phyloP scores from a whole-genome alignment of 2,329 filamentous ascomycete species.

The Fusarium stilboides region DNA sequence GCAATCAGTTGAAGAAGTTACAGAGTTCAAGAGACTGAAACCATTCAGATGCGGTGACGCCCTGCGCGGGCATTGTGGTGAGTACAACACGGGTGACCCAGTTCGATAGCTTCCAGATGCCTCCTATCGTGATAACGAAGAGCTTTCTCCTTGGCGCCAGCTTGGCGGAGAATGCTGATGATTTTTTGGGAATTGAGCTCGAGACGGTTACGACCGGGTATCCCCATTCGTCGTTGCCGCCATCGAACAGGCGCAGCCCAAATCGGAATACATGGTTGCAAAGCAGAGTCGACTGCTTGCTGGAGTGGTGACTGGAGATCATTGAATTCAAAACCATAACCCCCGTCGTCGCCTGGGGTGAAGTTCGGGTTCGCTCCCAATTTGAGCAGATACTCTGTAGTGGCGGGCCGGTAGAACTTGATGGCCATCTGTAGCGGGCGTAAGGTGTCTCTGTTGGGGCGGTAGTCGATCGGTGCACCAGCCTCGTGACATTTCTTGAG shows the following conservation, averaged over 20 bases:
- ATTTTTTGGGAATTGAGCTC: neutral
- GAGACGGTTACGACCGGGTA: neutral
- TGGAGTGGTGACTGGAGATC: neutral
- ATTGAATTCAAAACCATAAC: no score
- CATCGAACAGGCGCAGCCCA: no score
- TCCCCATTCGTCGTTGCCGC: no score
- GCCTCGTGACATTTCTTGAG: neutral
- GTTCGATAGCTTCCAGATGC: neutral
- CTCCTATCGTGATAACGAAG: neutral
- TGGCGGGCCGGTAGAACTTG: neutral
- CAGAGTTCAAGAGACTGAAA: no score
- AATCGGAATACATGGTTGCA: neutral
- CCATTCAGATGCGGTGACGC: neutral
- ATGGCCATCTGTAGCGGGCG: neutral
- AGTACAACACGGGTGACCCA: neutral
- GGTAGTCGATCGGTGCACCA: neutral
- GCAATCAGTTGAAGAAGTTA: no score
- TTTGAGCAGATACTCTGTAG: neutral
- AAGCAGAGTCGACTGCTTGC: neutral
- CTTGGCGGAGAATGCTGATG: neutral
- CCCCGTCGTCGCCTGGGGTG: neutral
- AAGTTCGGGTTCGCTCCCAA: neutral
- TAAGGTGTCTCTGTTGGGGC: no score
- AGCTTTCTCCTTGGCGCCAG: neutral
- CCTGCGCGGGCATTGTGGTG: neutral